Percentiles rank a stretch among this genome's conserved stretches.
Conservation (phyloP, 495 filamentous ascomycete genomes). For the Immersiella caudata region DNA sequence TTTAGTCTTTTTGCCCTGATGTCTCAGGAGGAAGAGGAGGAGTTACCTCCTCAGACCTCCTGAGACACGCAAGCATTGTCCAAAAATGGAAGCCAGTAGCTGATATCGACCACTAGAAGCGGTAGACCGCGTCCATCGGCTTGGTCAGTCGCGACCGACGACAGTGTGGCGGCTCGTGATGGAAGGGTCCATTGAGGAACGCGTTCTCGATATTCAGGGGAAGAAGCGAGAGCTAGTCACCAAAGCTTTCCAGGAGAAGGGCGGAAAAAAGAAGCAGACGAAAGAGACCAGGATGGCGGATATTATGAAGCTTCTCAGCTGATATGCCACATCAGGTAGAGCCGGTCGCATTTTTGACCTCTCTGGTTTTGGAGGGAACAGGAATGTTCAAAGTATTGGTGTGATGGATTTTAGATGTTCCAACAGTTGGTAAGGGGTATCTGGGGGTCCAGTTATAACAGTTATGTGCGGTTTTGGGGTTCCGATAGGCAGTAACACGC, state of each 20-base stretch:
- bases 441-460: neutral
- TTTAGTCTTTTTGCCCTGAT: no score
- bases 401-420: neutral
- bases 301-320: constrained; percentile 44
- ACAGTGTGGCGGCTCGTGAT: constrained; percentile 83
- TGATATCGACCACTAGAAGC: no score
- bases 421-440: neutral
- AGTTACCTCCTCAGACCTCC: no score
- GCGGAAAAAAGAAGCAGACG: constrained; percentile 46
- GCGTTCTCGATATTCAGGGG: constrained; percentile 77
- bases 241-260: constrained; percentile 71
- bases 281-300: constrained; percentile 47
- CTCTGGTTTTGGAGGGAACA: neutral
- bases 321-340: neutral
- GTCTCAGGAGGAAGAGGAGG: no score
- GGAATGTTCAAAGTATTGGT: neutral
- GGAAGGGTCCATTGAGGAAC: constrained; percentile 83
- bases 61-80: no score
- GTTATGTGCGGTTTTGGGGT: no score
- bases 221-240: constrained; percentile 79
- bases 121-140: constrained; percentile 84
- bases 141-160: constrained; percentile 78
- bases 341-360: neutral
- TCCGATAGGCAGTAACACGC: no score
- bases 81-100: no score